Evolutionary conservation across 495 filamentous ascomycete genomes (phyloP), one percentile per base, ranked within the genome.

Genomic region (Aspergillus nanangensis): DNA sequence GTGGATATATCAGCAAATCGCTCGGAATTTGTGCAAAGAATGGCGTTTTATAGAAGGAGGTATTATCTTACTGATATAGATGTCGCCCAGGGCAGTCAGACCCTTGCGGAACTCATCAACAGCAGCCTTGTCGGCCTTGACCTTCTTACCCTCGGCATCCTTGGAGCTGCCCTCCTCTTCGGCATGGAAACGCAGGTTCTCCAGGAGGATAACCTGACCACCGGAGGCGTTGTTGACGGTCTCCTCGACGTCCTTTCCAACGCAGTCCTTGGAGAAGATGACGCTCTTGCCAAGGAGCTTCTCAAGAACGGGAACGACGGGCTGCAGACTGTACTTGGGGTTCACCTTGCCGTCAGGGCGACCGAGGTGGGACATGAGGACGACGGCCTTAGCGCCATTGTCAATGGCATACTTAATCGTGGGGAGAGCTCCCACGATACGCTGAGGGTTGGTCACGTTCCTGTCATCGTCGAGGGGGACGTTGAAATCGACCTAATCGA

Each of bases 331-430:
- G 82, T 95, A 97, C 75, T 97, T 97, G 55, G 82, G 72, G 70
- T 91, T 90, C 62, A 64, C 71, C 72, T 93, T 84, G 62, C 93
- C 93, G 57, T 96, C 84, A 45, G 93, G 93, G 27, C 93, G 92
- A 54, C 93, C 93, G 34, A 99, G 84, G 75, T 99, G 93, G 62
- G 93, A 97, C 94, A 97, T 97, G 63, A 99, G 80, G 61, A 97
- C 76, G 27, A 99, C 89, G 43, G 92, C 81, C 75, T 95, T 96
- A 62, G 94, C 94, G 56, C 87, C 87, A 73, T 96, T 65, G 56
- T 96, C 90, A 62, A 91, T 76, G 66, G 93, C 94, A 68, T 99
- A 91, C 74, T 95, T 96, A 78, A 99, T 97, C 50, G 93, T 96
- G 60, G 94, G 93, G 55, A 97, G 71, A 60, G 93, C 93, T 63